Evolutionary conservation across 108 stramenopile species (phyloP).

Genomic region (Cyclotella atomus): DNA sequence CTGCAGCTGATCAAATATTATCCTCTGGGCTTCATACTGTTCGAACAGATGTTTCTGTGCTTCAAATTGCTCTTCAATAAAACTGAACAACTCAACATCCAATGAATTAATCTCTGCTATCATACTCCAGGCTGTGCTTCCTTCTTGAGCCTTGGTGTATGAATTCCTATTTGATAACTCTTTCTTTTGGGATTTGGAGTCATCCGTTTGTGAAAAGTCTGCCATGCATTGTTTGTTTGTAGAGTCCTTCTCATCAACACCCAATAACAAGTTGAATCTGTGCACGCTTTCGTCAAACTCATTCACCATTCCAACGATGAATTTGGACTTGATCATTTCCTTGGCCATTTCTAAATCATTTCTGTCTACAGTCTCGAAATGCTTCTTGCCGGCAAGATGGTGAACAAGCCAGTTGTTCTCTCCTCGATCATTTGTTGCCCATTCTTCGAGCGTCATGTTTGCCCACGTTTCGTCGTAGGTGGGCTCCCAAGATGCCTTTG

Average conservation of each 20-base stretch:
- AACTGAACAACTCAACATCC: constrained; percentile 34
- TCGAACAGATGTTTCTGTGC: constrained; percentile 29
- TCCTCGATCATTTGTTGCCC: constrained; percentile 42
- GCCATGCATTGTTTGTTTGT: constrained; percentile 27
- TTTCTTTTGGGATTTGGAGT: constrained; percentile 14
- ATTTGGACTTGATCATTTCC: constrained; percentile 48
- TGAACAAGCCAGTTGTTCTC: constrained; percentile 55
- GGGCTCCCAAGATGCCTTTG: constrained; percentile 43
- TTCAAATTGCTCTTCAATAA: constrained; percentile 23
- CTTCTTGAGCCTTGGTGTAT: constrained; percentile 30
- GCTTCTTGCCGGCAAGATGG: constrained; percentile 24
- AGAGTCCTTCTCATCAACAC: constrained; percentile 38
- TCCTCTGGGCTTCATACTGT: background rate
- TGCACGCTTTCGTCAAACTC: constrained; percentile 52
- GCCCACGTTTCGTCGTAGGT: constrained; percentile 51
- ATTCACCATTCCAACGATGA: constrained; percentile 50
- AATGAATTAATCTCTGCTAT: constrained; percentile 33
- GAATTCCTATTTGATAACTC: constrained; percentile 38
- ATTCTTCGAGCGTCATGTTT: constrained; percentile 47
- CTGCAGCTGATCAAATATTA: constrained; percentile 5
- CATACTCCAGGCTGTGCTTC: constrained; percentile 30
- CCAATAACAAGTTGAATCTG: constrained; percentile 49
- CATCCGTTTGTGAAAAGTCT: constrained; percentile 26
- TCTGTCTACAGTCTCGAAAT: constrained; percentile 18
- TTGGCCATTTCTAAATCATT: constrained; percentile 52